These are phyloP conservation scores for Chrysoporthe puriensis DNA, from an alignment of 2,329 filamentous ascomycete species.

Conservation along the genomic window DNA sequence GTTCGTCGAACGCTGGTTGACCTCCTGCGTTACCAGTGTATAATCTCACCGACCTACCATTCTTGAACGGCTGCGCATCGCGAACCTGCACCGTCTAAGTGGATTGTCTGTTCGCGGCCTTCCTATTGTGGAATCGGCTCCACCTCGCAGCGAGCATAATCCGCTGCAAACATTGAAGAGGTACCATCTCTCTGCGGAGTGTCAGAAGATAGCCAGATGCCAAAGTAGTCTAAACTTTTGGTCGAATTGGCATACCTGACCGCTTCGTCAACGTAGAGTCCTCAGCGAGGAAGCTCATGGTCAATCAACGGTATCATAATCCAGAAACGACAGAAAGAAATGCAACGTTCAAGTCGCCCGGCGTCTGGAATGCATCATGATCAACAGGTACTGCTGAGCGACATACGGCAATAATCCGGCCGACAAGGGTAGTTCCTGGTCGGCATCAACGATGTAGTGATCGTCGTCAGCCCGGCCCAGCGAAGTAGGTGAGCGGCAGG, in stretches of 20 bases:
- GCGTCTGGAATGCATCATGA: background rate
- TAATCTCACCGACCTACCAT: slow-evolving; percentile 9
- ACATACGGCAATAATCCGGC: background rate
- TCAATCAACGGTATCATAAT: background rate
- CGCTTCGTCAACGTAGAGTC: background rate
- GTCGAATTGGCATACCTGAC: background rate
- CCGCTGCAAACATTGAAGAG: background rate
- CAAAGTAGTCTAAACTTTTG: background rate
- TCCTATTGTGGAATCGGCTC: background rate
- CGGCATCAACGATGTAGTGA: background rate
- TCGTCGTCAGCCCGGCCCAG: slow-evolving; percentile 15
- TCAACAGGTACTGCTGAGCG: background rate
- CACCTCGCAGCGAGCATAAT: background rate
- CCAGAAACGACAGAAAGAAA: background rate
- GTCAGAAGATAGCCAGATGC: background rate
- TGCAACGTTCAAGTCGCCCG: background rate
- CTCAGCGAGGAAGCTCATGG: background rate
- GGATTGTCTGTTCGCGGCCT: background rate
- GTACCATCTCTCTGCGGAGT: background rate
- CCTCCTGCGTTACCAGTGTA: background rate
- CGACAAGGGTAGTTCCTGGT: background rate
- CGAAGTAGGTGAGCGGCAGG: slow-evolving; percentile 12
- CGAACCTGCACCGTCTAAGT: background rate
- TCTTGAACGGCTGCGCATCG: background rate
- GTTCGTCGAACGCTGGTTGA: background rate